These are phyloP conservation scores for Podila epicladia DNA, from an alignment of 192 early-diverging fungal species.

Conservation along the genomic window DNA sequence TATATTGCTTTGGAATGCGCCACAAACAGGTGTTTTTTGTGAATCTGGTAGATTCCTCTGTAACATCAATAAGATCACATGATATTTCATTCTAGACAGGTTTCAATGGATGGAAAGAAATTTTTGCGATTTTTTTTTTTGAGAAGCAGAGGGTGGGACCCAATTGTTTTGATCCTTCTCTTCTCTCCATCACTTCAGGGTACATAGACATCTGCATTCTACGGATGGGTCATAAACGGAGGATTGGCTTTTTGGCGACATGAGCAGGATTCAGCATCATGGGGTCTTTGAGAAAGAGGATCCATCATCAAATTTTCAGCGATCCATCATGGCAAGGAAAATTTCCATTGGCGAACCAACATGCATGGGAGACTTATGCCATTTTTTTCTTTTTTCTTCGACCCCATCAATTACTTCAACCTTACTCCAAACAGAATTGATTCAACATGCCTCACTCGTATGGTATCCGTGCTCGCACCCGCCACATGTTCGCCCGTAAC, in stretches of 20 bases:
- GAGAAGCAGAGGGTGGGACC: background rate
- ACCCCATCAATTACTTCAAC: conserved; percentile 3
- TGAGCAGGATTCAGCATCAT: too few species aligned
- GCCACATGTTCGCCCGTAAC: conserved; percentile 97
- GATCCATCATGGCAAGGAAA: background rate
- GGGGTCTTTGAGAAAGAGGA: too few species aligned
- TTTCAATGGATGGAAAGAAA: conserved; percentile 3
- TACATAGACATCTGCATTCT: background rate
- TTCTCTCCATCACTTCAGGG: conserved; percentile 7
- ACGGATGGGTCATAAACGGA: too few species aligned
- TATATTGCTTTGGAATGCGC: too few species aligned
- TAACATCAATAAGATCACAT: background rate
- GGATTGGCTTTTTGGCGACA: too few species aligned
- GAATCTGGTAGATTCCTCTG: too few species aligned
- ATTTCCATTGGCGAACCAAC: background rate
- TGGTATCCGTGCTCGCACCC: conserved; percentile 97
- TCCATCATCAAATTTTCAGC: too few species aligned
- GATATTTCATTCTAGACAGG: background rate
- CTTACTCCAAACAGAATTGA: conserved; percentile 27
- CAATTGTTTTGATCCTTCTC: conserved; percentile 3
- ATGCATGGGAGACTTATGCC: conserved; percentile 24
- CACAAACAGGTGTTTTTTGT: too few species aligned
- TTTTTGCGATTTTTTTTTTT: conserved; percentile 1
- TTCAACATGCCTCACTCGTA: conserved; percentile 83
- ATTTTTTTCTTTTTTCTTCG: conserved; percentile 11